Percentiles rank a stretch among this genome's conserved stretches.
These are phyloP conservation scores for Ascochyta fabae DNA, from an alignment of 2,329 filamentous ascomycete genomes.

Conservation along the genomic window DNA sequence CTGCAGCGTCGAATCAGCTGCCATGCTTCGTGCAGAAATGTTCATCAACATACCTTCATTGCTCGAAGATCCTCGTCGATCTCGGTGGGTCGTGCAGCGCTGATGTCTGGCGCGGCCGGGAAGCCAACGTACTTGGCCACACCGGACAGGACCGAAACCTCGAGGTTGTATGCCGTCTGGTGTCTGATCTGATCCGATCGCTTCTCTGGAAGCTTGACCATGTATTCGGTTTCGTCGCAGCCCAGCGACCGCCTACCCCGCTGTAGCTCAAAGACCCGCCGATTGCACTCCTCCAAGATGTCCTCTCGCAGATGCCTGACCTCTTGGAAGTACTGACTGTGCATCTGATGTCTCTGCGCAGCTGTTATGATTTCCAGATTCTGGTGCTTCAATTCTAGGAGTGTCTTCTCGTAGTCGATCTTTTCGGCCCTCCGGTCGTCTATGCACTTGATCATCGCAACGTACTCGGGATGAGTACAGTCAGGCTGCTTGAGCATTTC, in stretches of 20 bases:
- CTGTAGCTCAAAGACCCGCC: conserved; percentile 92
- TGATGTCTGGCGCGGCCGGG: conserved; percentile 88
- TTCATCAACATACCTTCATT: conserved; percentile 74
- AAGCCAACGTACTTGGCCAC: conserved; percentile 96
- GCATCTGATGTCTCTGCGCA: conserved; percentile 82
- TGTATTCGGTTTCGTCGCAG: conserved; percentile 80
- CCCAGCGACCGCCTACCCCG: conserved; percentile 81
- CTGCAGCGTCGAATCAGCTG: conserved; percentile 38
- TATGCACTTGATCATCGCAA: conserved; percentile 87
- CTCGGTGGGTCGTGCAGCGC: conserved; percentile 72
- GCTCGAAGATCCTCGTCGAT: conserved; percentile 86
- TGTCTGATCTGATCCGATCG: conserved; percentile 80
- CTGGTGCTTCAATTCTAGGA: conserved; percentile 75
- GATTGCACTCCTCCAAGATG: conserved; percentile 79
- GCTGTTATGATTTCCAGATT: conserved; percentile 74
- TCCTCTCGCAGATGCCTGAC: conserved; percentile 83
- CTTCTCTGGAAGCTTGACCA: conserved; percentile 78
- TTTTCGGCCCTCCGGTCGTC: conserved; percentile 83
- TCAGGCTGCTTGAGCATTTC: conserved; percentile 64
- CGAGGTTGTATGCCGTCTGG: conserved; percentile 90
- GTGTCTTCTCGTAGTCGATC: conserved; percentile 74
- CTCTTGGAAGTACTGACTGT: conserved; percentile 89
- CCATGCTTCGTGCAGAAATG: conserved; percentile 16
- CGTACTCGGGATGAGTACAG: conserved; percentile 84
- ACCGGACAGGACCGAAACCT: conserved; percentile 89